Evolutionary conservation across 805 yeast genomes (phyloP), one percentile per base, ranked within the genome.

Genomic region (Dipodascus albidus): DNA sequence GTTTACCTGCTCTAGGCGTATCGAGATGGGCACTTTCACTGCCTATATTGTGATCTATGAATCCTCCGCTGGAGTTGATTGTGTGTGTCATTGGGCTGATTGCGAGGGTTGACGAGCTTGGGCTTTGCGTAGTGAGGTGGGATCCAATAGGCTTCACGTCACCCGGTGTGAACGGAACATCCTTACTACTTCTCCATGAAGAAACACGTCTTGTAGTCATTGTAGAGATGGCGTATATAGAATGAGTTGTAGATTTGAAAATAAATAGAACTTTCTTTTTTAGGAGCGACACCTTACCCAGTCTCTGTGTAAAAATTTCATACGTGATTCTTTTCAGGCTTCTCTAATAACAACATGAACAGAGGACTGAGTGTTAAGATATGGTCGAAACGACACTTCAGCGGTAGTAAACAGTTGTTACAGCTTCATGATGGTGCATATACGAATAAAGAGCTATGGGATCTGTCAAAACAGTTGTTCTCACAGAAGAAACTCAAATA

Each of bases 31-130:
- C 31, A n/a, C 49, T 23, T 47, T 23, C 27, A n/a, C 14, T 20
- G 27, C n/a, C 31, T 9, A 17, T 4, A 47, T 9, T 21, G 19
- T 47, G 19, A 6, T 47, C 49, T 6, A 22, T 20, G n/a, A 20
- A 21, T 47, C 31, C 31, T 22, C 31, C 31, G 22, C 47, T 20
- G n/a, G 49, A 47, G 19, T 9, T 14, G n/a, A 23, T 11, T 14
- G n/a, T 23, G 27, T 47, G 24, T 6, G 49, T 22, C 24, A 47
- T 21, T 14, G 49, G 49, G 19, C 49, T 47, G 24, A 47, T 47
- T 11, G 49, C 49, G 19, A 47, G 49, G 8, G 49, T 47, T 14
- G 49, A 47, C 6, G 49, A 47, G 44, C 44, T 38, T 38, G 44
- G 44, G 44, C 44, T 38, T 19, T 38, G 44, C 20, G 44, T 38